phyloP scores from a whole-genome alignment of 1,284 basidiomycete genomes.

The Rhodotorula sp. region DNA sequence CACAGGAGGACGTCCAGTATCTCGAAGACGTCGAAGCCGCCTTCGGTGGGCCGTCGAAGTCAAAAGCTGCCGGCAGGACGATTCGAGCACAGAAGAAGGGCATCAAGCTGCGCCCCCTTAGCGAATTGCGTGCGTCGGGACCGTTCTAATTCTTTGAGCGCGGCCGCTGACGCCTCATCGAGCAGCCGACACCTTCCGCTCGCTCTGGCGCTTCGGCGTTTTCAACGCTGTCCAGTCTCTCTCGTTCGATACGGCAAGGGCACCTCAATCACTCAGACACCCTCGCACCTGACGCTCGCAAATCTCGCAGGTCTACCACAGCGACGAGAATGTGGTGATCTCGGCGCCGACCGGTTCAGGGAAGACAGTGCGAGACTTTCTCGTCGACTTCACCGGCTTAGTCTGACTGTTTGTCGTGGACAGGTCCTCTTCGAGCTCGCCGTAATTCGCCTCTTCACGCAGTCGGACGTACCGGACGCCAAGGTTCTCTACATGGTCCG shows the following conservation, averaged over 20 bases:
- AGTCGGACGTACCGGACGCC: slow-evolving; percentile 48
- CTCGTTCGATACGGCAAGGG: slow-evolving; percentile 69
- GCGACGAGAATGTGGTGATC: slow-evolving; percentile 69
- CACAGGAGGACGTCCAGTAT: not conserved
- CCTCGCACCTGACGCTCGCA: not conserved
- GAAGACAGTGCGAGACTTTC: slow-evolving; percentile 60
- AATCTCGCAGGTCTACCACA: slow-evolving; percentile 59
- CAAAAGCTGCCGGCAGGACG: not conserved
- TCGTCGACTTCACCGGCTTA: not conserved
- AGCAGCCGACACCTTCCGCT: slow-evolving; percentile 73
- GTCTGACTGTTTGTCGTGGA: slow-evolving; percentile 32
- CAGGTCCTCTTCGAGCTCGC: slow-evolving; percentile 83
- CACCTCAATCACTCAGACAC: not conserved
- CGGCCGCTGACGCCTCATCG: not conserved
- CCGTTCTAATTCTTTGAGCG: not conserved
- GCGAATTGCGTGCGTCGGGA: slow-evolving; percentile 20
- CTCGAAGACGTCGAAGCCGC: slow-evolving; percentile 12
- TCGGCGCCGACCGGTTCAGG: slow-evolving; percentile 87
- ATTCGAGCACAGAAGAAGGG: not conserved
- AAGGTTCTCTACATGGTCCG: slow-evolving; percentile 77
- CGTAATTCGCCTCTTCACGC: slow-evolving; percentile 71
- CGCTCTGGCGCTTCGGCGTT: slow-evolving; percentile 77
- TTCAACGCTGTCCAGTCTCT: slow-evolving; percentile 87
- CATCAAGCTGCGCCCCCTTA: slow-evolving; percentile 27
- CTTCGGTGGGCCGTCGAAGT: not conserved